Evolutionary conservation across 352 stramenopile genomes (phyloP).

Genomic region (Phytophthora aleatoria): DNA sequence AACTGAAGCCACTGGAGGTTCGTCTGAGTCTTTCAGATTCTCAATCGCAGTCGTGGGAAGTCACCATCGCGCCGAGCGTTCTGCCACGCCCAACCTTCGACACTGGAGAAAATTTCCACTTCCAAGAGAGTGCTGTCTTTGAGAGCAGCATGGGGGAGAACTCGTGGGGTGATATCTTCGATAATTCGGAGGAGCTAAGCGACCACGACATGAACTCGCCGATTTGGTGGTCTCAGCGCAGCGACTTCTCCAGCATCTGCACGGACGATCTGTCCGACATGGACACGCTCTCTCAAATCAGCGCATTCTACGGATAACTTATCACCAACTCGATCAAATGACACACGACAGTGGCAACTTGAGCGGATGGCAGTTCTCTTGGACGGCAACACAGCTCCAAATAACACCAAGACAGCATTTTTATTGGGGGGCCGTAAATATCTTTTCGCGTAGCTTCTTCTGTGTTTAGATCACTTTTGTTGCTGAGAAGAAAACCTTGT

Average conservation of each 20-base stretch:
- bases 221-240: constrained; percentile 42
- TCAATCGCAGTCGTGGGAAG: constrained; percentile 31
- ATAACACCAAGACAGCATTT: neutral
- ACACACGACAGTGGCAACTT: too few species aligned
- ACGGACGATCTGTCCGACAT: constrained; percentile 66
- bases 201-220: constrained; percentile 38
- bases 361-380: too few species aligned
- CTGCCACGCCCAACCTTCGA: constrained; percentile 26
- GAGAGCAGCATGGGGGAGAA: neutral
- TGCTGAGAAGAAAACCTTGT: neutral
- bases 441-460: neutral
- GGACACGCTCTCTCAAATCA: constrained; percentile 56
- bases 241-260: constrained; percentile 52
- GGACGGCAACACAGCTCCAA: neutral
- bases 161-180: constrained; percentile 13
- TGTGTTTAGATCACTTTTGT: neutral
- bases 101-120: constrained; percentile 3
- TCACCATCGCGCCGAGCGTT: constrained; percentile 46
- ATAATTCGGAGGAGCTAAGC: constrained; percentile 16
- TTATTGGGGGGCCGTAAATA: neutral
- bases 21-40: constrained; percentile 42
- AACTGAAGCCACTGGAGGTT: constrained; percentile 60
- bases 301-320: constrained; percentile 32
- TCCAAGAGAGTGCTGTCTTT: constrained; percentile 3
- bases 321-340: neutral